Base-by-base conservation (phyloP, 257 asterid genomes). In the Rhazya stricta region DNA sequence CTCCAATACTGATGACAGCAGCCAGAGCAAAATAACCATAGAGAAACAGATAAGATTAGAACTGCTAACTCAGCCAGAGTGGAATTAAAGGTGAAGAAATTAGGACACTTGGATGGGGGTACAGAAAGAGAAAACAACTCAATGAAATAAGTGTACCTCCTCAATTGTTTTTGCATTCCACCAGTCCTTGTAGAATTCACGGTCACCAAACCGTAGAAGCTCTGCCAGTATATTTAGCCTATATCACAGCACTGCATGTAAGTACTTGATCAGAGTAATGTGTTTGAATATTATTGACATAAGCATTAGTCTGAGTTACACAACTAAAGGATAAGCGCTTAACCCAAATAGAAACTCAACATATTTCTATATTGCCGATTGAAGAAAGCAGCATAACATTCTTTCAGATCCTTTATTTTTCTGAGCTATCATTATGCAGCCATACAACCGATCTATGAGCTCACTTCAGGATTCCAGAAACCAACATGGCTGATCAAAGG, bases 161-260 rank as follows among this genome's bases (percentile, higher is more conserved):
- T 92, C 99, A 68, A 95, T 88, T 29, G 99, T 92, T 84, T 84
- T 91, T 76, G 97, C 99, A 79, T 95, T 95, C 99, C 99, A 95
- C 99, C 99, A 95, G 83, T 92, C 99, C 85, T 92, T 95, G 84
- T 95, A 95, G 83, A 95, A 95, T 84, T 95, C 99, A 76, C 98
- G 98, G 77, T 95, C 99, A 62, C 99, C 99, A 83, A 95, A 95
- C 57, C 93, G 42, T 76, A 92, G 88, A 81, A 95, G 85, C 80
- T 95, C 99, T 7, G 98, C 99, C 72, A 95, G 96, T 82, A 95
- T 95, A 85, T 95, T 95, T 85, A 95, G 85, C 99, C 99, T 95
- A 82, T 63, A 89, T 76, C 81, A 85, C 76, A 84, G 82, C 74
- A 83, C 77, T 56, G 72, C 77, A 83, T 81, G 72, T 50, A 72